Conservation (phyloP, 495 filamentous ascomycete species). For the Neurospora terricola region DNA sequence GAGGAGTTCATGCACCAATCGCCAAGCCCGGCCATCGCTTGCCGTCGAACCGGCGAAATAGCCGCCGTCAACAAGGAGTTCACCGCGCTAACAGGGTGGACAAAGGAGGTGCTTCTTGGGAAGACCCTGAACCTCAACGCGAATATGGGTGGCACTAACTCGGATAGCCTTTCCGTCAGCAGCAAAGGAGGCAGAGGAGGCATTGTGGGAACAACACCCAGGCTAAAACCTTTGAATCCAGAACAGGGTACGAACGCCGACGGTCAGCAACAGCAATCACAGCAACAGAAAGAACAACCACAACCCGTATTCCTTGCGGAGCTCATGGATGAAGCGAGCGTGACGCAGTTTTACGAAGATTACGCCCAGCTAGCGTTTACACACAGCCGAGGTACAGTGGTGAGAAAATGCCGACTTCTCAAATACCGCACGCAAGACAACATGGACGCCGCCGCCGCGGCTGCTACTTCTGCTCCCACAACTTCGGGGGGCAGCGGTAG, state of each 20-base stretch:
- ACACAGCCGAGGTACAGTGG: constrained; percentile 74
- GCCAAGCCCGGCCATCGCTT: constrained; percentile 84
- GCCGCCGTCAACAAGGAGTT: constrained; percentile 92
- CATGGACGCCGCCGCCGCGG: constrained; percentile 30
- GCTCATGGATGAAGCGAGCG: constrained; percentile 85
- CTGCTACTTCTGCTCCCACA: constrained; percentile 3
- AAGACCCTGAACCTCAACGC: constrained; percentile 83
- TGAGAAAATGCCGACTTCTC: constrained; percentile 73
- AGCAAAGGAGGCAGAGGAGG: constrained; percentile 24
- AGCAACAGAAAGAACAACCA: constrained; percentile 18
- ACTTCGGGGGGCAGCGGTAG: not conserved
- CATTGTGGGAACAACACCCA: constrained; percentile 35
- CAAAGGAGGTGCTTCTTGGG: constrained; percentile 79
- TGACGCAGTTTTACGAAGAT: constrained; percentile 91
- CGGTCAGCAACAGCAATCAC: not conserved
- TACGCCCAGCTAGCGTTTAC: constrained; percentile 86
- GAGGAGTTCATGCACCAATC: constrained; percentile 82
- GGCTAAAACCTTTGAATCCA: constrained; percentile 29
- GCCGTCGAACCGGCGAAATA: constrained; percentile 84
- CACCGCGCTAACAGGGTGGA: constrained; percentile 87
- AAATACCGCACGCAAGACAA: constrained; percentile 79
- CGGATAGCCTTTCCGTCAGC: constrained; percentile 18
- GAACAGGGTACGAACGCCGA: constrained; percentile 21
- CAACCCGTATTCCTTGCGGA: constrained; percentile 86
- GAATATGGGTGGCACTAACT: constrained; percentile 47